Base-by-base conservation (phyloP, 768 basidiomycete genomes). In the Leccinellum albellum region DNA sequence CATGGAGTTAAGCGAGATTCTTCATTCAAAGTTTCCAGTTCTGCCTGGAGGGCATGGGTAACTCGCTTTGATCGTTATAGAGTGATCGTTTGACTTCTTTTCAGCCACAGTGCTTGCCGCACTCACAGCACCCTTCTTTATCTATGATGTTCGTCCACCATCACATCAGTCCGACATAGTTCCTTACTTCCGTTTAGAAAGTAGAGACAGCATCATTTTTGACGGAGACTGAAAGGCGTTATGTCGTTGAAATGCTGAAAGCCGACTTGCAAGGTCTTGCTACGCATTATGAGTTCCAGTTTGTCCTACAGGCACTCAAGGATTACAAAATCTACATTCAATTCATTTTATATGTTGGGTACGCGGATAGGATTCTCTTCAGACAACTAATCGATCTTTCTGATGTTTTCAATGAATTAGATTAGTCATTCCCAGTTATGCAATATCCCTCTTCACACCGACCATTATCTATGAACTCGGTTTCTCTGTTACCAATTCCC, bases 401-500 rank as follows among this genome's bases (percentile, higher is more conserved):
- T 65, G 55, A 65, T 12, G 4, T 31, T 8, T 29, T 2, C 26
- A 28, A 24, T 31, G 46, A 6, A 8, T 63, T 62, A 78, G 75
- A 29, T 55, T 78, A 31, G 66, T 81, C 33, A 64, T 80, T 31
- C 77, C 82, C 8, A 69, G 73, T 24, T 82, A 79, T 57, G 68
- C 75, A 3, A 65, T 79, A 71, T 71, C 78, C 28, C 70, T 82
- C 13, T 82, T 81, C 64, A 73, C 74, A 6, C 79, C 80, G 1
- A 79, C 78, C 8, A 79, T 81, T 57, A 75, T 82, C 31, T 64
- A 72, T 23, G 68, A 77, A 50, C 74, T 82, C 7, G 81, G 83
- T 6, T 85, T 71, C 68, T 72, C 76, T 17, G 76, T 81, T 23
- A 71, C 79, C 71, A 64, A 73, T 26, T 79, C 82, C 6, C 76